A percentile compares a stretch with the other conserved stretches of the same genome.
Conservation (phyloP, 2,329 filamentous ascomycete genomes). For the Didymosphaeria variabile region DNA sequence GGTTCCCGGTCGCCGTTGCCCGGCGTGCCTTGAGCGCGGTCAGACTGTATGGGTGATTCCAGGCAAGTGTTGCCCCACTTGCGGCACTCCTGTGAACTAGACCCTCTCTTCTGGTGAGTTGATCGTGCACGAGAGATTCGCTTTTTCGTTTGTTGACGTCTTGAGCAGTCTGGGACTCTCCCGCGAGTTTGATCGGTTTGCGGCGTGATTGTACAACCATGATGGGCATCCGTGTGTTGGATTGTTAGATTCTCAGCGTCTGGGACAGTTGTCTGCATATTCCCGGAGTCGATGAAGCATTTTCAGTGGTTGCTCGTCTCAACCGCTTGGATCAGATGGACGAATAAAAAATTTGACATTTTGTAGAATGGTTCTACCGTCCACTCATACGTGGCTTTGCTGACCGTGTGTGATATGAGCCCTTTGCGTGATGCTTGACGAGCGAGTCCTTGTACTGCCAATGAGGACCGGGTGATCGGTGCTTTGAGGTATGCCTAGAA, state of each 20-base stretch:
- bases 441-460: neutral
- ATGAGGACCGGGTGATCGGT: too few species aligned
- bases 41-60: constrained; percentile 53
- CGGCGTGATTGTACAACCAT: constrained; percentile 18
- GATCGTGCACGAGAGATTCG: neutral
- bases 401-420: neutral
- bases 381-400: neutral
- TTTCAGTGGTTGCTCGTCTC: constrained; percentile 13
- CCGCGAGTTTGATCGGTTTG: constrained; percentile 19
- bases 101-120: constrained; percentile 14
- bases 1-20: constrained; percentile 52
- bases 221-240: constrained; percentile 19
- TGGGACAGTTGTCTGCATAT: constrained; percentile 28
- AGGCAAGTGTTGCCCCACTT: constrained; percentile 51
- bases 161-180: neutral
- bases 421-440: neutral
- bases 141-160: constrained; percentile 14
- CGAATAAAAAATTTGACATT: constrained; percentile 17
- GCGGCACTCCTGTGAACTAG: constrained; percentile 52
- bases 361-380: too few species aligned
- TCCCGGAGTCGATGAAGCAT: constrained; percentile 13
- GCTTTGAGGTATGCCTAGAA: too few species aligned
- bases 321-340: constrained; percentile 6
- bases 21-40: constrained; percentile 51
- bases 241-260: constrained; percentile 27